Evolutionary conservation across 139 green algal species (phyloP).

Genomic region (Chlorella sp.): DNA sequence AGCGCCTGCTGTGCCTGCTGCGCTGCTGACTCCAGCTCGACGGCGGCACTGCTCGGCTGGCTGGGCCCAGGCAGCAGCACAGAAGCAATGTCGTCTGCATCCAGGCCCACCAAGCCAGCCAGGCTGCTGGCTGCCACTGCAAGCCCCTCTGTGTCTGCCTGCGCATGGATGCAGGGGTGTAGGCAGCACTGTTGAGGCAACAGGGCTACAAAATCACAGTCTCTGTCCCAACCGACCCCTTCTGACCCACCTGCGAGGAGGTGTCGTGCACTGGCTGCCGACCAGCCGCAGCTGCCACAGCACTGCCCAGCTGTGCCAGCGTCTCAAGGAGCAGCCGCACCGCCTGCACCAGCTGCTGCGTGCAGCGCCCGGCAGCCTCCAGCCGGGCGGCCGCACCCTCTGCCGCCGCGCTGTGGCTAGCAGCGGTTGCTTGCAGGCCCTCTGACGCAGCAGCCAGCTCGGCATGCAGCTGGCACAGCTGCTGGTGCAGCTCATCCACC

Average conservation of each 20-base stretch:
- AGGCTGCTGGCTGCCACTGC: background rate
- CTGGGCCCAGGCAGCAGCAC: background rate
- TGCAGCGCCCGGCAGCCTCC: background rate
- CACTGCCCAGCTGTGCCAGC: conserved; percentile 16
- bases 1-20: background rate
- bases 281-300: background rate
- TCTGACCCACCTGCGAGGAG: background rate
- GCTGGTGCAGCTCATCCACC: background rate
- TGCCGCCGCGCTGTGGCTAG: background rate
- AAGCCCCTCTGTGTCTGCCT: background rate
- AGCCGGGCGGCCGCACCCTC: background rate
- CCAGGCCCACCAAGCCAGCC: conserved; percentile 5
- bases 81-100: background rate
- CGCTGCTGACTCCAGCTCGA: background rate
- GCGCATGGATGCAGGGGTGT: background rate
- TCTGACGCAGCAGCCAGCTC: conserved; percentile 1
- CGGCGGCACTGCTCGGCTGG: background rate
- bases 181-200: background rate
- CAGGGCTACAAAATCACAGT: too few relatives aligned
- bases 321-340: conserved; percentile 38
- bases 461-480: conserved; percentile 23
- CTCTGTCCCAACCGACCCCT: background rate
- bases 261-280: too few relatives aligned
- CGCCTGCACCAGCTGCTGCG: conserved; percentile 11
- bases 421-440: background rate